Percentiles rank a stretch among this genome's conserved stretches.
Evolutionary conservation across 148 eudicot genomes (phyloP).

Genomic region (Fagopyrum tataricum): DNA sequence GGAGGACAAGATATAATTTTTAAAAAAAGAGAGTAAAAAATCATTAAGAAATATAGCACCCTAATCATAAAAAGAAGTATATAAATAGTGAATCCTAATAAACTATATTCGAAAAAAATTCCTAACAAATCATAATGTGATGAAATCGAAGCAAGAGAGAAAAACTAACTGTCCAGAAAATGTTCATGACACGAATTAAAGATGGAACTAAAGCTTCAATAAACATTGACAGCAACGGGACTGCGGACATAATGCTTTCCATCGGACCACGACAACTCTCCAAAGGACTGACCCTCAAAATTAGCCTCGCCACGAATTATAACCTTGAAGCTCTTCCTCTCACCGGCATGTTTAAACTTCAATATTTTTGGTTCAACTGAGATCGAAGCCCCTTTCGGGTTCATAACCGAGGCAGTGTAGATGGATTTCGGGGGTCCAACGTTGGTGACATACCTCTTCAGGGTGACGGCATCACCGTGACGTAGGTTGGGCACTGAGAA

Average conservation of each 20-base stretch:
- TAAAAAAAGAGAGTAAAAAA: no score
- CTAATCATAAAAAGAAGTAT: no score
- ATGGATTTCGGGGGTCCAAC: constrained; percentile 42
- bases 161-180: no score
- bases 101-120: no score
- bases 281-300: constrained; percentile 21
- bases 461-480: constrained; percentile 28
- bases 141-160: no score
- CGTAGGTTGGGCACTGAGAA: constrained; percentile 31
- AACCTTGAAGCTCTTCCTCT: constrained; percentile 39
- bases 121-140: no score
- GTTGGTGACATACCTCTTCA: constrained; percentile 47
- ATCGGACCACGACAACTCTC: constrained; percentile 54
- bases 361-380: constrained; percentile 36
- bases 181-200: no score
- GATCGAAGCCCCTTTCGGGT: constrained; percentile 29
- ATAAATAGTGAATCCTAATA: no score
- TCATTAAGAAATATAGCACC: no score
- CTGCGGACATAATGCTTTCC: constrained; percentile 53
- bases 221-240: constrained; percentile 35
- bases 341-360: constrained; percentile 33
- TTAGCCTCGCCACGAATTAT: constrained; percentile 17
- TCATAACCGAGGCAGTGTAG: constrained; percentile 27
- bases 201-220: neutral
- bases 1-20: no score